Evolutionary conservation across 345 rosid species (phyloP), one percentile per base, ranked within the genome.

Genomic region (Lepidium africanum): DNA sequence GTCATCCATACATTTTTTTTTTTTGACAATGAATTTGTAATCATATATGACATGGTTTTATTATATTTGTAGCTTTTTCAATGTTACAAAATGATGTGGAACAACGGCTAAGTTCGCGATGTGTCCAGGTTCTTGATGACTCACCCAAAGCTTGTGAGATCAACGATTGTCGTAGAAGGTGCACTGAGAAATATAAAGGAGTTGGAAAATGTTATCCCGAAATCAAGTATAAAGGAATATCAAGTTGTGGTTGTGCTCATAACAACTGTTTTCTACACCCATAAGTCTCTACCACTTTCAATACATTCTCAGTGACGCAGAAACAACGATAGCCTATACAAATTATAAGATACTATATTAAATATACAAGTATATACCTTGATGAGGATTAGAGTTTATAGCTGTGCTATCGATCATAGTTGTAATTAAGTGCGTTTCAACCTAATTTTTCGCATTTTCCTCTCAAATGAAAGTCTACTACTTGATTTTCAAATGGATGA

Each of bases 151-250:
- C 40, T 15, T 40, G 70, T 65, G 19, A 52, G 17, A 10, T 15
- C 12, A 39, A 27, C 17, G 51, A 54, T 19, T 67, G 71, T 43
- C 14, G 51, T 10, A 0, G 12, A 9, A 42, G 43, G 6, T 67
- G 61, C 32, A 40, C 5, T 27, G 39, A 40, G 2, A 51, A 42
- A 10, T 17, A 25, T 16, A 65, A 65, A 10, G 41, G 70, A 52
- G 61, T 53, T 40, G 70, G 70, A 32, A 65, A 52, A 51, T 66
- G 71, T 53, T 53, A 39, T 40, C 5, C 27, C 15, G 9, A 10
- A 5, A 53, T 51, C 42, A 21, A 21, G 23, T 21, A 1, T 21
- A 21, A 21, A 1, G 52, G 41, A 16, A 12, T 0, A 6, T 41
- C 32, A 7, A 66, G 54, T 10, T 66, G 61, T 21, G 71, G 25